Base-by-base conservation (phyloP, 495 filamentous ascomycete species). In the Penicillium verhagenii region DNA sequence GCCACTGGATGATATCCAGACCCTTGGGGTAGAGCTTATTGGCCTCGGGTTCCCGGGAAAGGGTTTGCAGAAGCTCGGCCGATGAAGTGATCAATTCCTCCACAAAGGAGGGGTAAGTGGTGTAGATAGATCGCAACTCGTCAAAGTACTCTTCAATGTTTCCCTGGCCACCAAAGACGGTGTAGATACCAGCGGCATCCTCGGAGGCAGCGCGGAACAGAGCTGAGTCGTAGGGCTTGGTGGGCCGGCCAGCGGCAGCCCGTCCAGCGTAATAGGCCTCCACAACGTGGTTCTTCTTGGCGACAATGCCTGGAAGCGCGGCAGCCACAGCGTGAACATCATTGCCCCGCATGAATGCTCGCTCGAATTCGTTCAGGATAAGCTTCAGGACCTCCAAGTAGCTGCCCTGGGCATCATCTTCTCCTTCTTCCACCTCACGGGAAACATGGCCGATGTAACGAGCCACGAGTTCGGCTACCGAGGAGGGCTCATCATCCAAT, bases 91-190 rank as follows among this genome's bases (percentile, higher is more conserved):
- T 82, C 42, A 97, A 81, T 39, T 94, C 88, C 52, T 91, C 89
- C 4, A 97, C 84, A 50, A 97, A 91, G 2, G 89, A 88, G 2
- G 89, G 86, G 70, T 99, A 99, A 13, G 91, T 95, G 43, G 79
- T 82, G 76, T 92, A 95, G 28, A 97, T 79, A 69, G 93, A 87
- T 33, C 93, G 85, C 37, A 99, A 82, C 73, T 99, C 95, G 51
- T 97, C 92, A 66, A 97, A 99, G 73, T 97, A 99, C 71, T 97
- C 95, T 69, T 97, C 92, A 54, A 97, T 97, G 70, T 97, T 99
- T 50, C 95, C 95, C 68, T 99, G 95, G n/a, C 95, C 95, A 42
- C 95, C 95, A 57, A 97, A 97, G 53, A 99, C 89, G 46, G 85
- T 90, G 76, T 96, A 97, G 38, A 97, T 78, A 51, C 77, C 83